A percentile compares a stretch with the other conserved stretches of the same genome.
Conservation (phyloP, 345 rosid genomes). For the Syzygium jambos region DNA sequence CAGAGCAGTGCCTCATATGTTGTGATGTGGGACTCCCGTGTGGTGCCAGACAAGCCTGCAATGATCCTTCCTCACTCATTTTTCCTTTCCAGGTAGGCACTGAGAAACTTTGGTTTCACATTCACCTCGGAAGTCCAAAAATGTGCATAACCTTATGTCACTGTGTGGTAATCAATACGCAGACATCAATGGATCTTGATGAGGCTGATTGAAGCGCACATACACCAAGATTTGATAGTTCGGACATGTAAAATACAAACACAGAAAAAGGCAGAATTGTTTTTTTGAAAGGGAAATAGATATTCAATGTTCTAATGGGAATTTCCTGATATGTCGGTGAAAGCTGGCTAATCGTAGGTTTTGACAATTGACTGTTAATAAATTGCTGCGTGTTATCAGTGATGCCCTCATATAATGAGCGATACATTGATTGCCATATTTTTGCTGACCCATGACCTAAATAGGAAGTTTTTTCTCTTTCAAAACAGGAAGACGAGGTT, state of each 20-base stretch:
- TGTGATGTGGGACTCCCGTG: slow-evolving; percentile 95
- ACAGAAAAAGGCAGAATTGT: neutral
- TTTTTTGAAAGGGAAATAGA: neutral
- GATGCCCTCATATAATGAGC: neutral
- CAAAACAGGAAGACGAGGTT: slow-evolving; percentile 66
- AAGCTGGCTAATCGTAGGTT: neutral
- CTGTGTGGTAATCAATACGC: neutral
- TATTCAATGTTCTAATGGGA: neutral
- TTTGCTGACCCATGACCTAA: neutral
- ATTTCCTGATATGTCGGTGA: neutral
- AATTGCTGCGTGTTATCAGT: neutral
- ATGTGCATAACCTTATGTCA: neutral
- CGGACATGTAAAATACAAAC: neutral
- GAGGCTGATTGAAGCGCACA: neutral
- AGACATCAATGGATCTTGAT: neutral
- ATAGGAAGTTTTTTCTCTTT: neutral
- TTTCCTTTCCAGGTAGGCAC: slow-evolving; percentile 86
- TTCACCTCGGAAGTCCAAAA: neutral
- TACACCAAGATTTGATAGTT: neutral
- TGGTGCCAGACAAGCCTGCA: slow-evolving; percentile 77
- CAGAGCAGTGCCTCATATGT: slow-evolving; percentile 82
- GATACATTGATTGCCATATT: neutral
- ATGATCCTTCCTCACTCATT: slow-evolving; percentile 84
- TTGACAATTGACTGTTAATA: neutral
- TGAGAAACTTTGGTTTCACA: neutral